Base-by-base conservation (phyloP, 1,284 basidiomycete genomes). In the Tilletia walkeri region DNA sequence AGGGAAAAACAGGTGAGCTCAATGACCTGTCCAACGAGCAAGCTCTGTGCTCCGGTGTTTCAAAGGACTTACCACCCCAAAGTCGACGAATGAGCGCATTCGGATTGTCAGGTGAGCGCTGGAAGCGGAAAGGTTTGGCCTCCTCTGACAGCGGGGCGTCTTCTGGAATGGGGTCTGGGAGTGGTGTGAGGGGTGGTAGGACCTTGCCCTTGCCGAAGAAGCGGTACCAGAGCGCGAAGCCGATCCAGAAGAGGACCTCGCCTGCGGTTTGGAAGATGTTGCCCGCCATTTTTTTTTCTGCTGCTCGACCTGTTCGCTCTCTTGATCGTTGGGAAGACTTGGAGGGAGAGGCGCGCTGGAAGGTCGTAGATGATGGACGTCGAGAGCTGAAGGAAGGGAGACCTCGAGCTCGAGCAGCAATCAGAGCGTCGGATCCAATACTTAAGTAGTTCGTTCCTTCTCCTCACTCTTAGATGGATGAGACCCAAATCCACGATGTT, bases 181-280 rank as follows among this genome's bases (percentile, higher is more conserved):
- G 20, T 7, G 56, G 56, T 18, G 56, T n/a, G 24, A 61, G 12
- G 56, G 56, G 56, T 9, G 56, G 56, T 3, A 61, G 56, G 12
- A 34, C 10, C 56, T 61, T 61, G 56, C 56, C 56, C 56, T 61
- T 61, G 56, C 18, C 56, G 36, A 61, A 61, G 56, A 34, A 34
- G 56, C 36, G 20, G 56, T 61, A 61, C 56, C 56, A 61, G 7
- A 61, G 24, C 24, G 56, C 56, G 36, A 61, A 61, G 56, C 56
- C 34, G 56, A 61, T 24, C 56, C 56, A 61, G 56, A 61, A 61
- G 56, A 30, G 18, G 56, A 61, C 10, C 56, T 61, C 24, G 20
- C 56, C 24, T 10, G 36, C 36, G 24, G 56, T 38, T 34, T 36
- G 24, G 36, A 61, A 61, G 56, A 61, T 34, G 24, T 24, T 34